Base-by-base conservation (phyloP, 2,329 filamentous ascomycete species). In the Monosporascus sp. region DNA sequence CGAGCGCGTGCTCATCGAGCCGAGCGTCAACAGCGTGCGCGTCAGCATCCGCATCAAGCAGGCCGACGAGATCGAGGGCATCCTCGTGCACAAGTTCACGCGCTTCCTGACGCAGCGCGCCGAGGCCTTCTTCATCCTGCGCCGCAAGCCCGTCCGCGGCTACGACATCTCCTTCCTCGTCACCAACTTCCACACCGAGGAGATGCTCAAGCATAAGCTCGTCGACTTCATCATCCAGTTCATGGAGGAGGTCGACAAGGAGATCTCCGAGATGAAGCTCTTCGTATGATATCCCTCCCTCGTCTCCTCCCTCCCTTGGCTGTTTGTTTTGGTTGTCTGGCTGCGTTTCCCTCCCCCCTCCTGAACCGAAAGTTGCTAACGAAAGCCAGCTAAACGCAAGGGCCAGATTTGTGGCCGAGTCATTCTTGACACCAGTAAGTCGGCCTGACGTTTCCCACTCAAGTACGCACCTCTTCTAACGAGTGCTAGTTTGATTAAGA, bases 211-310 rank as follows among this genome's bases (percentile, higher is more conserved):
- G 79, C 93, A 99, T 72, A 97, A 99, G 78, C 80, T 99, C 63
- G 95, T 99, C 37, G 94, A 99, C 72, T 99, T 99, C 68, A 96
- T 99, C 63, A 97, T 99, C 61, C 87, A 97, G 68, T 99, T 99
- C 68, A 97, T 99, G 93, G 93, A 99, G 73, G 94, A 99, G 72
- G 95, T 99, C 5, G 95, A 99, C 73, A 99, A 99, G 80, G 94
- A 99, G 74, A 99, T 99, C 56, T 97, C 94, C 3, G 95, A 99
- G 76, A 97, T 99, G 94, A 99, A 99, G 82, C 87, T 99, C 66
- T 99, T 99, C 74, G 93, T 97, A 82, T 63, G 90, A n/a, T 78
- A 44, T 35, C 47, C n/a, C 44, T 20, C 27, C 5, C 27, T 31
- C 3, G 27, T 14, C 7, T 8, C 9, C 7, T 1, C 9, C 27